Conservation (phyloP, 345 rosid species). For the Durio zibethinus region DNA sequence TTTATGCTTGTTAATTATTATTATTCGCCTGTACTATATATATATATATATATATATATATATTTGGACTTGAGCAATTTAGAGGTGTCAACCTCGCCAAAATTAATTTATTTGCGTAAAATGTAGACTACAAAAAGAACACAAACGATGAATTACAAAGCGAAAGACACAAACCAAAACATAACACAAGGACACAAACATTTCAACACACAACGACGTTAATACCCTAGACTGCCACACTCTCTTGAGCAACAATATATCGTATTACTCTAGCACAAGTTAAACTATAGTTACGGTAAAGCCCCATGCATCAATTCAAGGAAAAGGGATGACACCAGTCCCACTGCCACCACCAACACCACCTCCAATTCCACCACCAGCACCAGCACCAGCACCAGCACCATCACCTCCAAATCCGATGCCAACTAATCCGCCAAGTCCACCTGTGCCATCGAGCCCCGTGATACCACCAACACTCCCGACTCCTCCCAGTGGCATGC, state of each 20-base stretch:
- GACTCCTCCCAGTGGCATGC: slow-evolving; percentile 52
- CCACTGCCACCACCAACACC: not conserved
- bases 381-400: slow-evolving; percentile 4
- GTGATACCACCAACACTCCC: slow-evolving; percentile 36
- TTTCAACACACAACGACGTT: not conserved
- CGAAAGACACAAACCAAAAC: not conserved
- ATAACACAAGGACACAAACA: not conserved
- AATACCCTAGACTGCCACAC: not conserved
- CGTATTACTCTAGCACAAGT: not conserved
- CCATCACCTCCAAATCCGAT: slow-evolving; percentile 19
- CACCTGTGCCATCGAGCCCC: slow-evolving; percentile 14
- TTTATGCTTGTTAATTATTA: no score
- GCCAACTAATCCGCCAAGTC: slow-evolving; percentile 6
- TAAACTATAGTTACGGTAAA: not conserved
- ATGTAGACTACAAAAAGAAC: not conserved
- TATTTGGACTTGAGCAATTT: no score
- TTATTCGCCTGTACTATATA: no score
- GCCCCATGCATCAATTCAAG: not conserved
- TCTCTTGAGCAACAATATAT: not conserved
- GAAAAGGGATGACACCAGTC: not conserved
- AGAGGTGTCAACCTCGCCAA: not conserved
- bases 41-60: no score
- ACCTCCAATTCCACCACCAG: not conserved
- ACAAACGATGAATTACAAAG: not conserved
- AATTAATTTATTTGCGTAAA: not conserved